Evolutionary conservation across 768 basidiomycete genomes (phyloP).

Genomic region (Suillus variegatus): DNA sequence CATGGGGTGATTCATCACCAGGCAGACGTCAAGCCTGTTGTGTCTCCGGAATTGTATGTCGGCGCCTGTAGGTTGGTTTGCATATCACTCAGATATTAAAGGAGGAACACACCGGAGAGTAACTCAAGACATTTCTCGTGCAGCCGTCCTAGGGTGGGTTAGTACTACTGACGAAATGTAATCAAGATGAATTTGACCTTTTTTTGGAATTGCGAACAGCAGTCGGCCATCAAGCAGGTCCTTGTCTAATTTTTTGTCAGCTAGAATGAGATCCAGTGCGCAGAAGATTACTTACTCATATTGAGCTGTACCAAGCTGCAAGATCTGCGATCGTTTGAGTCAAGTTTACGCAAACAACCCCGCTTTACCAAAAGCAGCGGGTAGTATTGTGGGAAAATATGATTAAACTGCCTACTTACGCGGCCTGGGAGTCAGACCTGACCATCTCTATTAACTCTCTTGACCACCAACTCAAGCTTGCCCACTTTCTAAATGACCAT

Average conservation of each 20-base stretch:
- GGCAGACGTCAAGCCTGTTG: conserved; percentile 86
- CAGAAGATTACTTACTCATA: conserved; percentile 24
- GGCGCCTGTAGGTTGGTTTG: conserved; percentile 57
- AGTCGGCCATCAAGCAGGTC: conserved; percentile 83
- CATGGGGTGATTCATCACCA: conserved; percentile 92
- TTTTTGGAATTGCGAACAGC: conserved; percentile 97
- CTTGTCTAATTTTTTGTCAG: conserved; percentile 43
- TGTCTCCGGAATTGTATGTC: conserved; percentile 93
- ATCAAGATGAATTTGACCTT: conserved; percentile 56
- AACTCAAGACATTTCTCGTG: conserved; percentile 89
- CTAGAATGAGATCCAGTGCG: neutral
- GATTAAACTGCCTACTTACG: conserved; percentile 8
- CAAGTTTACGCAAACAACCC: neutral
- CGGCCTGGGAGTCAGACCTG: conserved; percentile 10
- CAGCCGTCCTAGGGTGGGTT: conserved; percentile 61
- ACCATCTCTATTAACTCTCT: neutral
- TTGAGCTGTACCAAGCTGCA: neutral
- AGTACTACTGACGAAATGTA: neutral
- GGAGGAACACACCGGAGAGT: conserved; percentile 62
- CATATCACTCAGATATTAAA: neutral
- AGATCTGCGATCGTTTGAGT: conserved; percentile 1
- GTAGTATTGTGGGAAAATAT: conserved; percentile 5
- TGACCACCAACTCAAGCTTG: neutral
- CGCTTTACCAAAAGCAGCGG: conserved; percentile 7
- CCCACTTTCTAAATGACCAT: conserved; percentile 20